Evolutionary conservation across 1,284 basidiomycete genomes (phyloP), one percentile per base, ranked within the genome.

Genomic region (Peniophora sp.): DNA sequence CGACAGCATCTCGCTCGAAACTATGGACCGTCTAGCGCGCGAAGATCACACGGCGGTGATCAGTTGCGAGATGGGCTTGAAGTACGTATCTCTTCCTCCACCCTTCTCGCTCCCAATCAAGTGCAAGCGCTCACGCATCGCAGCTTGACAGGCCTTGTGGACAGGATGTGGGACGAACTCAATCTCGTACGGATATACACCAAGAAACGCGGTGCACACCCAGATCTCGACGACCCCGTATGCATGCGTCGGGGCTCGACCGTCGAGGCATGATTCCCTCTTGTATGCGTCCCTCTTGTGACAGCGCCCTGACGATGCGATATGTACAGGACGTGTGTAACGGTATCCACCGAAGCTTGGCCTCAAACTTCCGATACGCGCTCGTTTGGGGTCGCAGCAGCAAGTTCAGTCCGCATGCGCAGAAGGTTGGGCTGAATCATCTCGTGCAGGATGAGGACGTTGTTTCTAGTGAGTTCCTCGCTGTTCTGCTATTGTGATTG

Each of bases 391-490:
- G 27, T 32, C 27, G 27, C 6, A 32, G 27, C 27, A 90, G 86
- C 58, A 93, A 92, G 67, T 95, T 94, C 67, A 78, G 83, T 44
- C 94, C 94, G 1, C 89, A 96, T 62, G 90, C 92, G 1, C 94
- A 97, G 67, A 97, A 96, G 67, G 92, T 92, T 51, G 93, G 95
- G 43, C 71, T 97, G 52, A 76, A 74, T 41, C 96, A 98, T 69
- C 77, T 82, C 50, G 88, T 97, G 17, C 85, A 88, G 60, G 92
- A 97, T 61, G 95, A 97, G 67, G 96, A 98, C 65, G 94, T 97
- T 14, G 89, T 94, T 51, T 92, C 88, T 34, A 88, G 92, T 93
- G 61, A 66, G 90, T 79, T 45, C 48, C 27, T 34, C 10, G 47
- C 32, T n/a, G n/a, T 52, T 11, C 47, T 24, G 27, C 27, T 32